These are phyloP conservation scores for Marasmius oreades DNA, from an alignment of 1,284 basidiomycete genomes.

Conservation along the genomic window DNA sequence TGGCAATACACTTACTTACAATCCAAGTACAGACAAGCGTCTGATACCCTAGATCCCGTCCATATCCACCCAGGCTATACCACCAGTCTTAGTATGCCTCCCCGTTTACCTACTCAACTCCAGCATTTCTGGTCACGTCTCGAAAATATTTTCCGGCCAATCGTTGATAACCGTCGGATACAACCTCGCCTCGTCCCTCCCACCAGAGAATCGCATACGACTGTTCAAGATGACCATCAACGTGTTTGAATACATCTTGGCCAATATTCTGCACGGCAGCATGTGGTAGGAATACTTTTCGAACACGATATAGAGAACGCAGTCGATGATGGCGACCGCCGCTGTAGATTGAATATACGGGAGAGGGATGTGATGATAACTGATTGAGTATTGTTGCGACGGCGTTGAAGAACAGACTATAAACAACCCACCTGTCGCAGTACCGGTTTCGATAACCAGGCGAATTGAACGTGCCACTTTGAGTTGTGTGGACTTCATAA, in stretches of 20 bases:
- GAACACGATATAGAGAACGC: neutral
- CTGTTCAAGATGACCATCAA: neutral
- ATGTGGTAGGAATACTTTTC: neutral
- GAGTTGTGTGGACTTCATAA: conserved; percentile 6
- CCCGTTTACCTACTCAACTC: no score
- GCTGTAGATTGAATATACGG: neutral
- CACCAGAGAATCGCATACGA: neutral
- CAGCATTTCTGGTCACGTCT: no score
- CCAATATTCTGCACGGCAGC: neutral
- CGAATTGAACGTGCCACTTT: conserved; percentile 1
- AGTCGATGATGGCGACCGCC: conserved; percentile 8
- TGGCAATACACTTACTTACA: no score
- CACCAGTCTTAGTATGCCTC: no score
- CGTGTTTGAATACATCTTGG: conserved; percentile 6
- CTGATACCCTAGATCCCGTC: no score
- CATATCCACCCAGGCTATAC: no score
- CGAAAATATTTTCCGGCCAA: neutral
- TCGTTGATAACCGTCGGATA: neutral
- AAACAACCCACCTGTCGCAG: conserved; percentile 2
- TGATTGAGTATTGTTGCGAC: no score
- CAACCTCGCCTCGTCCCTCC: neutral
- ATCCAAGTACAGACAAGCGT: no score
- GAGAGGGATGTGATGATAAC: no score
- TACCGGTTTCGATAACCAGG: conserved; percentile 6
- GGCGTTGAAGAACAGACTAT: no score